Conservation (phyloP, 768 basidiomycete genomes). For the Hygrocybe punicea region DNA sequence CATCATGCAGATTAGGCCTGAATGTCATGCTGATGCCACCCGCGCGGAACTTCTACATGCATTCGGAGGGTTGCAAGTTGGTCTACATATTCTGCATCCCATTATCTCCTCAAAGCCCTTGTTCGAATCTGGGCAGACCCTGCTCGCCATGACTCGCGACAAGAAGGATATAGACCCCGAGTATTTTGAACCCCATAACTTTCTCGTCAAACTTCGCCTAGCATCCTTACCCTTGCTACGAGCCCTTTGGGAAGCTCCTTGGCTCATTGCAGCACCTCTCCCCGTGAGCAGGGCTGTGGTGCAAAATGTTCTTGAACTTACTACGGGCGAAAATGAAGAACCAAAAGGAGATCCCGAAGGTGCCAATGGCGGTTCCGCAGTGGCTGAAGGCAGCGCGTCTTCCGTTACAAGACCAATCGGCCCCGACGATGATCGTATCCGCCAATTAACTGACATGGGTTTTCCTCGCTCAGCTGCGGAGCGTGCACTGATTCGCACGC, state of each 20-base stretch:
- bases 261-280: slow-evolving; percentile 75
- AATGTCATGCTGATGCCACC: slow-evolving; percentile 54
- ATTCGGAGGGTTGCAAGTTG: slow-evolving; percentile 77
- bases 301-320: slow-evolving; percentile 73
- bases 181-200: slow-evolving; percentile 83
- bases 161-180: slow-evolving; percentile 73
- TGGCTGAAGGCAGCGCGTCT: not conserved
- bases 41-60: slow-evolving; percentile 71
- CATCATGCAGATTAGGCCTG: slow-evolving; percentile 46
- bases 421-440: slow-evolving; percentile 74
- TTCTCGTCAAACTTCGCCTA: slow-evolving; percentile 77
- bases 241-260: slow-evolving; percentile 76
- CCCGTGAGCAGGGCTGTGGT: slow-evolving; percentile 73
- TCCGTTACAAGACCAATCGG: slow-evolving; percentile 27
- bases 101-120: slow-evolving; percentile 77
- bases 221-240: slow-evolving; percentile 63
- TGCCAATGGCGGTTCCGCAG: slow-evolving; percentile 14
- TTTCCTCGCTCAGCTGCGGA: slow-evolving; percentile 88
- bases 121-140: slow-evolving; percentile 82
- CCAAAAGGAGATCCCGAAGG: slow-evolving; percentile 44
- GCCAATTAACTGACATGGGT: slow-evolving; percentile 92
- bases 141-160: slow-evolving; percentile 66
- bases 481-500: slow-evolving; percentile 75
- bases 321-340: slow-evolving; percentile 80
- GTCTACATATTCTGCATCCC: slow-evolving; percentile 69